Evolutionary conservation across 495 filamentous ascomycete genomes (phyloP).

Genomic region (Aspergillus sclerotiicarbonarius): DNA sequence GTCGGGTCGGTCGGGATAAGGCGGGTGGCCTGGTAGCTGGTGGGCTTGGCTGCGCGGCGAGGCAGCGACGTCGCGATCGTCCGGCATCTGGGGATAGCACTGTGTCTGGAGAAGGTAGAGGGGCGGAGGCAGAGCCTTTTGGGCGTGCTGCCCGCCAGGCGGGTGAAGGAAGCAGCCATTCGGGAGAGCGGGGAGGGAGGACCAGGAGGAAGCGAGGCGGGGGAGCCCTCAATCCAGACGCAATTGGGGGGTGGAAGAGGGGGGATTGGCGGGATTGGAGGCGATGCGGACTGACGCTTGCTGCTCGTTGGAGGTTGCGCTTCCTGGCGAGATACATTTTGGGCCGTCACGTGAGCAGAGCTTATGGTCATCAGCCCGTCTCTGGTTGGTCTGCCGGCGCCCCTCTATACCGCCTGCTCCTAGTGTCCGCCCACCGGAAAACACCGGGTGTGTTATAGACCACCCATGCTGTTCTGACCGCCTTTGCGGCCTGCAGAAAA

Average conservation of each 20-base stretch:
- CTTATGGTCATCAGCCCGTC: conserved; percentile 40
- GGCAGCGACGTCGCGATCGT: conserved; percentile 67
- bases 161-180: conserved; percentile 67
- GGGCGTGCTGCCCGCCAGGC: conserved; percentile 60
- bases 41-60: conserved; percentile 57
- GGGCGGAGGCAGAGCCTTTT: conserved; percentile 62
- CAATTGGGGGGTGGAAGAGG: conserved; percentile 34
- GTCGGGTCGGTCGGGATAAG: conserved; percentile 58
- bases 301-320: conserved; percentile 35
- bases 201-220: conserved; percentile 26
- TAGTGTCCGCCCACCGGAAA: not conserved
- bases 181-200: conserved; percentile 31
- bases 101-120: conserved; percentile 40
- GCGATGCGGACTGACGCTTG: conserved; percentile 30
- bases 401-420: conserved; percentile 22
- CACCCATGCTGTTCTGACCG: conserved; percentile 14
- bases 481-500: conserved; percentile 35
- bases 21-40: conserved; percentile 57
- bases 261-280: conserved; percentile 36
- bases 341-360: conserved; percentile 40
- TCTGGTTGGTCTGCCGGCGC: conserved; percentile 34
- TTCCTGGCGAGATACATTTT: conserved; percentile 34
- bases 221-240: conserved; percentile 42
- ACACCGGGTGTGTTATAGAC: not conserved
- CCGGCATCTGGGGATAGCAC: conserved; percentile 47